phyloP scores from a whole-genome alignment of 371 early-diverging fungal genomes.

The Parasitella parasitica region DNA sequence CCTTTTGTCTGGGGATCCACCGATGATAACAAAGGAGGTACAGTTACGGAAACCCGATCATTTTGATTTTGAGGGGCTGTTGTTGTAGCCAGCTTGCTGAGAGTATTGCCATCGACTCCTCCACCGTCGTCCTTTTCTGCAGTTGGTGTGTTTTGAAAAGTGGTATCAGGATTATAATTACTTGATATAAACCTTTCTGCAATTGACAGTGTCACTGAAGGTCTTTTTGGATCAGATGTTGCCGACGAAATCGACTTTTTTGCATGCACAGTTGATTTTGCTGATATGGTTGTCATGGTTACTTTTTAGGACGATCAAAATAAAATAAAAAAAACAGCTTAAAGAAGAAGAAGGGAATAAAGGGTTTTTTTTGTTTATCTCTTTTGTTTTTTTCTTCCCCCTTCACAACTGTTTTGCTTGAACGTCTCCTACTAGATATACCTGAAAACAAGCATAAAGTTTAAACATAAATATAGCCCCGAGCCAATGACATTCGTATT shows the following conservation, averaged over 20 bases:
- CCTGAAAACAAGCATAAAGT: background rate
- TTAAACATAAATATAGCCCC: background rate
- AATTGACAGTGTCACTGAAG: constrained; percentile 1
- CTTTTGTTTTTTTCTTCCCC: background rate
- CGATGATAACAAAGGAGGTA: background rate
- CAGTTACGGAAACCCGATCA: background rate
- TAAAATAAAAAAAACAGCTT: background rate
- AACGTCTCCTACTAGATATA: background rate
- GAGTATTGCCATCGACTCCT: too few species aligned
- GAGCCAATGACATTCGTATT: background rate
- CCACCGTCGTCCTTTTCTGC: background rate
- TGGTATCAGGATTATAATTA: background rate
- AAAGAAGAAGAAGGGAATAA: background rate
- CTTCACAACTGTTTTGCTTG: background rate
- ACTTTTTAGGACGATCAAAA: background rate
- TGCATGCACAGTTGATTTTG: background rate
- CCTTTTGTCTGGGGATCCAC: background rate
- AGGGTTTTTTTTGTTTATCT: background rate
- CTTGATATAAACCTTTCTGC: constrained; percentile 13
- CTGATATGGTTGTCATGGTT: background rate
- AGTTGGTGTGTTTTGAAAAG: background rate
- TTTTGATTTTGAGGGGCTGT: background rate
- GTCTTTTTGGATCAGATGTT: background rate
- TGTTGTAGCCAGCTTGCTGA: too few species aligned
- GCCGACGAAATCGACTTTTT: background rate